Evolutionary conservation across 495 filamentous ascomycete species (phyloP), one percentile per base, ranked within the genome.

Genomic region (Penicillium turbatum): DNA sequence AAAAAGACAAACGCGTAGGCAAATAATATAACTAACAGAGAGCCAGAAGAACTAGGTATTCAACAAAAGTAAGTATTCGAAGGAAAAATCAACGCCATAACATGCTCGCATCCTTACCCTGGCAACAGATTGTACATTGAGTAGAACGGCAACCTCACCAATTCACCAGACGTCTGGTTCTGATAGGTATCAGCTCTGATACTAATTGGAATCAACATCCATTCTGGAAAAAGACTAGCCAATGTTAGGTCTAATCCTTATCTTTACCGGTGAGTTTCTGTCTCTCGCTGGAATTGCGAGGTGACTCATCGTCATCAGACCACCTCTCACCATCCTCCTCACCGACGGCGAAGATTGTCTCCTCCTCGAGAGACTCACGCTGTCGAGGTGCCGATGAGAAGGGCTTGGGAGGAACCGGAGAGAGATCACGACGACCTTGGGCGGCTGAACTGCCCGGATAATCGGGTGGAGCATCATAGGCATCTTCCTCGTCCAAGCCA

Each of bases 341-440:
- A 12, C 90, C 91, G 6, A 97, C 88, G 6, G 91, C 92, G 63
- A 97, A 97, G 44, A 97, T 90, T 0, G 91, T 93, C 73, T 97
- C 91, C 5, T 89, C 92, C 50, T 97, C 92, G 16, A 95, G 73
- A 16, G 86, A 90, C 52, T 90, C 83, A 41, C 89, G 74, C 12
- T 66, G 64, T 9, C 63, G 67, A 5, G 70, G 65, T 5, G 71
- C 69, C 10, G 79, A 74, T 11, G 67, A 70, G 16, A 79, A 69
- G 1, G 78, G 78, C 62, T 79, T 80, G 6, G 77, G 77, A 36
- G 79, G 77, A 31, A 79, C 64, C 26, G 79, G 77, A 15, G 78
- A 80, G 24, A 79, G 60, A 34, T 75, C 68, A 49, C 74, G 70
- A 16, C 64, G 67, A 5, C 62, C 63, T 15, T 65, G 65, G 2